phyloP scores from a whole-genome alignment of 2,329 filamentous ascomycete species.

The Rutstroemia sp. region DNA sequence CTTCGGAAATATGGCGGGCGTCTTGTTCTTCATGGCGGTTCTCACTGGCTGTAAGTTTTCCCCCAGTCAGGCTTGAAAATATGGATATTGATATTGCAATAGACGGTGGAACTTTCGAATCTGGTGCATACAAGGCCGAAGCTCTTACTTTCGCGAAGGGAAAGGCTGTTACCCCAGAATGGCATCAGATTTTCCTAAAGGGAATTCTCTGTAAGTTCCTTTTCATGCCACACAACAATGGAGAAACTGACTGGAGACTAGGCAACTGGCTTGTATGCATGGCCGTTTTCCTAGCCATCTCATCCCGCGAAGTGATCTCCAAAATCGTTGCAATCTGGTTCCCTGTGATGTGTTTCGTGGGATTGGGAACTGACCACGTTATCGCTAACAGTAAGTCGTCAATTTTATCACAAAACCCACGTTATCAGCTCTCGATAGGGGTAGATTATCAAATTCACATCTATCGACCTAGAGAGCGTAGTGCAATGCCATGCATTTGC shows the following conservation, averaged over 20 bases:
- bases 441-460: too few relatives aligned
- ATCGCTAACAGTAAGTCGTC: conserved; percentile 39
- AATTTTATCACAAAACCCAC: background rate
- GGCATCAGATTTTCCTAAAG: conserved; percentile 46
- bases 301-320: conserved; percentile 42
- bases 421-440: too few relatives aligned
- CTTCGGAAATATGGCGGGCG: conserved; percentile 41
- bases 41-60: conserved; percentile 39
- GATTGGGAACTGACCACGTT: conserved; percentile 47
- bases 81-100: background rate
- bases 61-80: background rate
- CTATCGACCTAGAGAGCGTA: too few relatives aligned
- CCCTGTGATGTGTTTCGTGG: conserved; percentile 47
- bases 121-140: conserved; percentile 36
- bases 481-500: background rate
- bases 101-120: conserved; percentile 40
- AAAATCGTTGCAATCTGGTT: conserved; percentile 51
- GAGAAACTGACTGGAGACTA: background rate
- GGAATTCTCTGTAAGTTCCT: conserved; percentile 40
- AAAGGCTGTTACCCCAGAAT: conserved; percentile 41
- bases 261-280: conserved; percentile 51
- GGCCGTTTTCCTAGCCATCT: conserved; percentile 40
- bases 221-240: background rate
- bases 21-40: conserved; percentile 40
- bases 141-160: conserved; percentile 39